Percentiles rank a stretch among this genome's conserved stretches.
phyloP scores from a whole-genome alignment of 2,329 filamentous ascomycete genomes.

The Aureobasidium sp. region DNA sequence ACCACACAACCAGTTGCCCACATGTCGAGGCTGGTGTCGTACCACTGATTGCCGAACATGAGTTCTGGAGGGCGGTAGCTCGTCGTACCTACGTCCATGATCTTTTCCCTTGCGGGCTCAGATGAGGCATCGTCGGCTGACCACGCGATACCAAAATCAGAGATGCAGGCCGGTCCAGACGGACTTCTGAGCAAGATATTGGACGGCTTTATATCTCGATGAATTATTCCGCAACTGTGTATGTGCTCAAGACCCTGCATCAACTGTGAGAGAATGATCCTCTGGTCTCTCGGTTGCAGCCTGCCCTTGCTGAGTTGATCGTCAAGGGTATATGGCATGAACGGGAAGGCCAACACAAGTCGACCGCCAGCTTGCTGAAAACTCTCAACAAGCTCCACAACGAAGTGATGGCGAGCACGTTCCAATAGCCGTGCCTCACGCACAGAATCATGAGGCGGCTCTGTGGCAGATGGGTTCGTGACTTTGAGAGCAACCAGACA shows the following conservation, averaged over 20 bases:
- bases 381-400: constrained; percentile 64
- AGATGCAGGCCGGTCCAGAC: constrained; percentile 67
- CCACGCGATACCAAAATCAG: constrained; percentile 69
- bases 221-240: constrained; percentile 71
- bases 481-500: constrained; percentile 65
- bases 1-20: constrained; percentile 84
- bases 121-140: constrained; percentile 48
- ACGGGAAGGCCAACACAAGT: constrained; percentile 80
- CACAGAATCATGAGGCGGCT: constrained; percentile 73
- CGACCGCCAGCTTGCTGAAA: constrained; percentile 63
- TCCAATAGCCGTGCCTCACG: constrained; percentile 72
- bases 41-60: constrained; percentile 73
- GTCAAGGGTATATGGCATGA: constrained; percentile 66
- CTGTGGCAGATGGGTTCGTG: constrained; percentile 64
- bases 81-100: constrained; percentile 89
- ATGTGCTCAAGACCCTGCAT: constrained; percentile 65
- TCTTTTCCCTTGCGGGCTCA: constrained; percentile 63
- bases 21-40: constrained; percentile 69
- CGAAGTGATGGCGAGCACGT: constrained; percentile 48
- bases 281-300: constrained; percentile 23
- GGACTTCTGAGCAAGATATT: constrained; percentile 51
- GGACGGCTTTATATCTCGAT: constrained; percentile 89
- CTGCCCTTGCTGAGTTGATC: constrained; percentile 52
- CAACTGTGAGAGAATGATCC: constrained; percentile 55
- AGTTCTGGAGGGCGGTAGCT: constrained; percentile 86